A percentile compares a stretch with the other conserved stretches of the same genome.
Conservation (phyloP, 2,329 filamentous ascomycete genomes). For the Diaporthe vaccinii region DNA sequence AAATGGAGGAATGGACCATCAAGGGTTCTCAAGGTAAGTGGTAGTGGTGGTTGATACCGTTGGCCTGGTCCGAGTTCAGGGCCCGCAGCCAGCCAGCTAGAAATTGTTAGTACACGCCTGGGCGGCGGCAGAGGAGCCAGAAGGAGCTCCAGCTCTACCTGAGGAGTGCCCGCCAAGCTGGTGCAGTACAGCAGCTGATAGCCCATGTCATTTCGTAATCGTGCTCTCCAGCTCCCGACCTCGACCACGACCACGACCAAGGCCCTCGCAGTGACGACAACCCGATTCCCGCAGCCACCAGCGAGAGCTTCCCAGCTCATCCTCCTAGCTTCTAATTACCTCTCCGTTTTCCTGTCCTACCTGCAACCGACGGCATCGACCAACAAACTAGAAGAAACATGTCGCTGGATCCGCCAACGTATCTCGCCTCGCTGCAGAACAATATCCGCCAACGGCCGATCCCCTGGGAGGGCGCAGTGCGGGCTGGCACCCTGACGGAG, state of each 20-base stretch:
- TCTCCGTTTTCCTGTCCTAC: too few relatives aligned
- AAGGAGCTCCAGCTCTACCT: conserved; percentile 6
- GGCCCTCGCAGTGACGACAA: conserved; percentile 4
- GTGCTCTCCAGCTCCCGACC: conserved; percentile 7
- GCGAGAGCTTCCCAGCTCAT: background rate
- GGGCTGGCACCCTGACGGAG: conserved; percentile 93
- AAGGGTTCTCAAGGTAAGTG: too few relatives aligned
- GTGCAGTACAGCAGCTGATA: background rate
- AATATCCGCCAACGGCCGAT: conserved; percentile 97
- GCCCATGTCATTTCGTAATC: conserved; percentile 38
- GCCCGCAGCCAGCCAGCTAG: background rate
- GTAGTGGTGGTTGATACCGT: background rate
- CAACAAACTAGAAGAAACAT: conserved; percentile 60
- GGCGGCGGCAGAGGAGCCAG: background rate
- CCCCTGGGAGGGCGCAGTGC: conserved; percentile 96
- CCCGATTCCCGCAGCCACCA: conserved; percentile 6
- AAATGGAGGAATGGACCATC: background rate
- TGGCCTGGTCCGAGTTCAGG: background rate
- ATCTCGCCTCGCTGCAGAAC: conserved; percentile 88
- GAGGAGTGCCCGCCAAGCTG: background rate
- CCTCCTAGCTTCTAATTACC: background rate
- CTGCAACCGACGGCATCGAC: background rate
- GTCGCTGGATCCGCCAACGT: conserved; percentile 93
- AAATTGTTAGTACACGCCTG: conserved; percentile 30
- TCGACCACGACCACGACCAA: conserved; percentile 2